Conservation (phyloP, 176 grass and related monocot species). For the Lolium rigidum region DNA sequence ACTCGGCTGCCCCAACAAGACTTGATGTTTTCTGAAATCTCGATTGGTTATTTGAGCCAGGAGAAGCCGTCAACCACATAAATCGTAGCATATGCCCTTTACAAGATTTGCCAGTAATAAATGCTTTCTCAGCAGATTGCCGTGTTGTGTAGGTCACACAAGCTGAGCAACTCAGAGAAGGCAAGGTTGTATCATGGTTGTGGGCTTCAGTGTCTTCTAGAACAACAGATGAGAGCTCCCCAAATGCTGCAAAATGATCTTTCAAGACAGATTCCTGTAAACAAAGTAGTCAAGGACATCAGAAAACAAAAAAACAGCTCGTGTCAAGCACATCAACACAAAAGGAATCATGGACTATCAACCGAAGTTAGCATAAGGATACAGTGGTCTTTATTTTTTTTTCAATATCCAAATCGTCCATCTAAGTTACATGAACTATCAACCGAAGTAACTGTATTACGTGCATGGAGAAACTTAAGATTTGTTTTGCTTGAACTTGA, state of each 20-base stretch:
- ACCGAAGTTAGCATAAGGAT: not conserved
- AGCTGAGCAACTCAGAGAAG: conserved; percentile 64
- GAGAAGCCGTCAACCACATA: conserved; percentile 76
- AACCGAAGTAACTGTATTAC: too few species aligned
- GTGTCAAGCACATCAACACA: conserved; percentile 38
- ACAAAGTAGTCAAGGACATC: conserved; percentile 37
- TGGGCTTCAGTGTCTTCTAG: conserved; percentile 68
- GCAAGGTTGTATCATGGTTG: conserved; percentile 60
- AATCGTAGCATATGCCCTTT: conserved; percentile 73
- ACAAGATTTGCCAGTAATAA: conserved; percentile 76
- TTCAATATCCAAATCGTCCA: conserved; percentile 19
- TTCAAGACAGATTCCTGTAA: conserved; percentile 81
- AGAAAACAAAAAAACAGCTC: conserved; percentile 31
- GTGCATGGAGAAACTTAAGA: not conserved
- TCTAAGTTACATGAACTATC: too few species aligned
- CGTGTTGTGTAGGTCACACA: conserved; percentile 77
- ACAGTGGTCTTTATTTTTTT: not conserved
- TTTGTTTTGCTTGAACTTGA: not conserved
- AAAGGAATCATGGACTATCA: conserved; percentile 32
- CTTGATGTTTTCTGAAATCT: conserved; percentile 44
- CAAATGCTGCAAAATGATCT: conserved; percentile 92
- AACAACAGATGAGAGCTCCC: conserved; percentile 78
- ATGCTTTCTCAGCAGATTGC: conserved; percentile 87
- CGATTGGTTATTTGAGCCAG: conserved; percentile 50
- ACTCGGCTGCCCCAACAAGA: conserved; percentile 48